Evolutionary conservation across 768 basidiomycete genomes (phyloP), one percentile per base, ranked within the genome.

Genomic region (Nidularia pulvinata): DNA sequence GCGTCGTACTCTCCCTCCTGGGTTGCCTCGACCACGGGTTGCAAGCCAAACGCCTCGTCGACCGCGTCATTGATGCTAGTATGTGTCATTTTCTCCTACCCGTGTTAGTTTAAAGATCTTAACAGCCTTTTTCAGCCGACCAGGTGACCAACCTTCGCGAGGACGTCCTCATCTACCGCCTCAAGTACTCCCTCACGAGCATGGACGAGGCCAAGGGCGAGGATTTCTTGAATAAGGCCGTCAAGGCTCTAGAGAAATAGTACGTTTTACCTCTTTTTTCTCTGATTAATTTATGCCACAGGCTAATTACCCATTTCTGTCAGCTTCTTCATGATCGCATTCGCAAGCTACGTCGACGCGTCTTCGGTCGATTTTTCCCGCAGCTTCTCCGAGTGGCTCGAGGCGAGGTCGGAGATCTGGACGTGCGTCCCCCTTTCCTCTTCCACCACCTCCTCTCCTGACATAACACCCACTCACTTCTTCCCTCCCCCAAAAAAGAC

Each of bases 291-390:
- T 4, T 25, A 25, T 25, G 1, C 25, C 25, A 25, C 25, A 4
- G 25, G 25, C 25, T 25, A 25, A 25, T 25, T 25, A 25, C 4
- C 25, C 25, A 25, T 25, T 25, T 25, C 4, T 30, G 2, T 43
- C 53, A 94, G 91, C 68, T 97, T 96, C 74, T 98, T 98, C 71
- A 84, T 95, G 60, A 90, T 98, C 55, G 91, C 89, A 0, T 99
- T 98, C 62, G 90, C 95, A 2, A 91, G 86, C 55, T 99, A 90
- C 60, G 86, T 96, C 5, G 82, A 88, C 50, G 77, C 79, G 30
- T 80, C 86, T 10, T 74, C 82, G 58, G 69, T 78, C 51, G 53
- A 61, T 33, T 83, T 89, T 64, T 67, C 73, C 42, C 82, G 85
- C 57, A 85, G 80, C 9, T 98, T 98, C 67, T 87, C 88, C 1